Base-by-base conservation (phyloP, 768 basidiomycete species). In the Boletus rufocinnamomeus region DNA sequence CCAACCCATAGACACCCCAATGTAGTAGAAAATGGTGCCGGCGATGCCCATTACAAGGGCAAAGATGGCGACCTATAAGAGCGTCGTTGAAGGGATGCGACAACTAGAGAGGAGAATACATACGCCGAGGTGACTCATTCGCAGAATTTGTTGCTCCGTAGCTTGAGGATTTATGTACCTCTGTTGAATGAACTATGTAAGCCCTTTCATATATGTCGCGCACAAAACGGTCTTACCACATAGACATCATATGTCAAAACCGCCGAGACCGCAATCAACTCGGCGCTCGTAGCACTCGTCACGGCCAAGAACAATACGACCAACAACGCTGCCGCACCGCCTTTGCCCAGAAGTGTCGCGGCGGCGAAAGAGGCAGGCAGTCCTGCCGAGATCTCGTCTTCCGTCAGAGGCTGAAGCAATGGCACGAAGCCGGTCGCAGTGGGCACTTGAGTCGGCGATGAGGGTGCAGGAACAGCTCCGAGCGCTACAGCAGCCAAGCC, bases 1-100 rank as follows among this genome's bases (percentile, higher is more conserved):
- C 91, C 93, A 95, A 23, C 93, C 93, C 89, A 95, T 89, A 27
- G 89, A 91, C 28, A 95, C 86, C 8, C 93, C 93, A 62, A 95
- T 93, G 70, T 89, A 94, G 74, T 78, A 92, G 79, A 96, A 96
- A 52, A 93, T 88, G 32, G 89, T 72, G 0, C 93, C 93, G 0
- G 89, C 86, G n/a, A 93, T 64, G 23, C 86, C 93, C 82, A 93
- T 93, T 37, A 90, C 78, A 41, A 93, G 64, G 0, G 88, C 90
- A 66, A 88, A 92, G 28, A 83, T 70, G 0, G 76, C 83, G 34
- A 93, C 86, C 85, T 88, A 56, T 2, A 28, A 38, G 35, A 54
- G 30, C 45, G 10, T 50, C 37, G 19, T 57, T 19, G 34, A 35
- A 30, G 21, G 11, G 6, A 52, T n/a, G 25, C 2, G 2, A 23